Base-by-base conservation (phyloP, 768 basidiomycete species). In the Tremella fuciformis region DNA sequence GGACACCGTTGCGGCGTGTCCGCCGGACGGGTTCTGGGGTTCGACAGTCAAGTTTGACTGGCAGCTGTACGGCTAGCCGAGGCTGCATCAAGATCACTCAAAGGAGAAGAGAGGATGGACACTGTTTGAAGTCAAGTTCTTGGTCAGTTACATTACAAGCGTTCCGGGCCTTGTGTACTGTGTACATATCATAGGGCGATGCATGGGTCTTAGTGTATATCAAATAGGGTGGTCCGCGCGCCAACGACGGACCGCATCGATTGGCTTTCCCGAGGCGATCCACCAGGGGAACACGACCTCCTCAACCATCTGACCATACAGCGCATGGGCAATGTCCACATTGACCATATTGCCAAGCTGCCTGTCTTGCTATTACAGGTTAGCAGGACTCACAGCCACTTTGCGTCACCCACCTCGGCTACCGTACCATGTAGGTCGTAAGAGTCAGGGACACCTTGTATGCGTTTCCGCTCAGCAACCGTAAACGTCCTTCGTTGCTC, bases 41-140 rank as follows among this genome's bases (percentile, higher is more conserved):
- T 26, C 40, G 13, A 50, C 24, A 16, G 63, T 64, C 1, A 40
- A 56, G 53, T 71, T 59, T 38, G 71, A 73, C 56, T 73, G 71
- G 71, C 71, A 73, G 55, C 8, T 73, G 39, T 71, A 71, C 51
- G 53, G 54, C 8, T 65, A 62, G 56, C 37, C 11, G 6, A 11
- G 29, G 29, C 29, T 4, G 6, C 6, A 34, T 11, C n/a, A n/a
- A n/a, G n/a, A n/a, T n/a, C n/a, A n/a, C n/a, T n/a, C n/a, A n/a
- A n/a, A n/a, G n/a, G n/a, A 34, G 29, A 34, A 34, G 29, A 34
- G 29, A 6, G 29, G 29, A 34, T 34, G 29, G 29, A 34, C 29
- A 34, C 29, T 34, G 29, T 34, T 34, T 34, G 29, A 4, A 4
- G 29, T n/a, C n/a, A n/a, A n/a, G n/a, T n/a, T n/a, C n/a, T n/a